Conservation (phyloP, 345 rosid species). For the Acer saccharum region DNA sequence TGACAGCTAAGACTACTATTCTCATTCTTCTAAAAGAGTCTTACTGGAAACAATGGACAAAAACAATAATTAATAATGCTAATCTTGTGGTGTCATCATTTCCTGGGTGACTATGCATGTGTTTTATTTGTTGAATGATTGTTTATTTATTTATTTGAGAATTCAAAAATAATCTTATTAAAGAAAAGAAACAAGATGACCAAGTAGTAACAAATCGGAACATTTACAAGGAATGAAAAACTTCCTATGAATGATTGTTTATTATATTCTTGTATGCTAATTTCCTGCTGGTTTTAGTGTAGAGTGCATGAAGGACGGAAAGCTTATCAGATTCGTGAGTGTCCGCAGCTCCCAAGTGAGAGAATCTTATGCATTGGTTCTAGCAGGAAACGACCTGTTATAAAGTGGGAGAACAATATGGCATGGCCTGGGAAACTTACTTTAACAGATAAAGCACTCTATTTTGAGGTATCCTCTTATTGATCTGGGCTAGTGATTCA, state of each 20-base stretch:
- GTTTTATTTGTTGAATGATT: neutral
- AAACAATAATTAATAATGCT: neutral
- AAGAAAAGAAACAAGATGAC: neutral
- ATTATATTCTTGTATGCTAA: constrained; percentile 26
- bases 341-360: constrained; percentile 56
- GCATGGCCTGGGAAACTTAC: constrained; percentile 96
- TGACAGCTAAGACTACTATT: neutral
- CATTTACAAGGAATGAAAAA: neutral
- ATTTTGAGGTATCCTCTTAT: constrained; percentile 70
- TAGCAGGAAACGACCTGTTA: constrained; percentile 85
- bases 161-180: neutral
- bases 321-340: constrained; percentile 59
- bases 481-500: neutral
- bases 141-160: neutral
- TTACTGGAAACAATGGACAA: neutral
- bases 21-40: neutral
- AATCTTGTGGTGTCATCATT: neutral
- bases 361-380: constrained; percentile 77
- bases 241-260: neutral
- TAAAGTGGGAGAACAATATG: constrained; percentile 89
- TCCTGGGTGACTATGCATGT: neutral
- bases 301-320: constrained; percentile 84
- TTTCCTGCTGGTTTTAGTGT: constrained; percentile 47
- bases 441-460: constrained; percentile 84
- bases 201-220: neutral